These are phyloP conservation scores for Naegleria lovaniensis DNA, from an alignment of 208 protist genomes.

Conservation along the genomic window DNA sequence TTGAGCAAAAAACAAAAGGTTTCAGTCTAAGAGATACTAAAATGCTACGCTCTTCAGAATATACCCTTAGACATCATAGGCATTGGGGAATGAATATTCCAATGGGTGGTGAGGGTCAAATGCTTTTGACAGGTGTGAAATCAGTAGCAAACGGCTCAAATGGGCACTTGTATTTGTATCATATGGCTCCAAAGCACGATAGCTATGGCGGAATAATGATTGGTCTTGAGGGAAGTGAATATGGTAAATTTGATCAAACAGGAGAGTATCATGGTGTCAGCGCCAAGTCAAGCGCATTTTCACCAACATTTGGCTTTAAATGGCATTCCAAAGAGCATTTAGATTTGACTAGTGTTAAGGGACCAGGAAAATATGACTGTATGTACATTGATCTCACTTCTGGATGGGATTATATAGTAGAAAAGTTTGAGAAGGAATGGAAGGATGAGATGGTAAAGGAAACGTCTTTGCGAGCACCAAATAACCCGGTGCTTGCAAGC, in stretches of 20 bases:
- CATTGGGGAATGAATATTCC: constrained; percentile 29
- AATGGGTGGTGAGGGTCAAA: background rate
- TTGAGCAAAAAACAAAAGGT: background rate
- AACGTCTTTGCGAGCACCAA: background rate
- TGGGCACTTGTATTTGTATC: constrained; percentile 18
- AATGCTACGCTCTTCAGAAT: background rate
- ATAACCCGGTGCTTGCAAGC: background rate
- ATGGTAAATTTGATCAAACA: background rate
- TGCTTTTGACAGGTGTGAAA: background rate
- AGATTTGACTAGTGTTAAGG: background rate
- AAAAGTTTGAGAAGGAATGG: background rate
- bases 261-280: background rate
- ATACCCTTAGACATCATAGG: constrained; percentile 3
- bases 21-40: constrained; percentile 13
- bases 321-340: background rate
- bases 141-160: background rate
- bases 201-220: background rate
- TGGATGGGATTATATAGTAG: constrained; percentile 8
- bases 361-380: constrained; percentile 12
- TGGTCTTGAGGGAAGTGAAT: constrained; percentile 12
- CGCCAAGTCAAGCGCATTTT: background rate
- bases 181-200: background rate
- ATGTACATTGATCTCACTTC: constrained; percentile 19
- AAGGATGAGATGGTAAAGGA: background rate
- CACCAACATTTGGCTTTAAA: background rate